Evolutionary conservation across 768 basidiomycete species (phyloP).

Genomic region (Mycena vitilis): DNA sequence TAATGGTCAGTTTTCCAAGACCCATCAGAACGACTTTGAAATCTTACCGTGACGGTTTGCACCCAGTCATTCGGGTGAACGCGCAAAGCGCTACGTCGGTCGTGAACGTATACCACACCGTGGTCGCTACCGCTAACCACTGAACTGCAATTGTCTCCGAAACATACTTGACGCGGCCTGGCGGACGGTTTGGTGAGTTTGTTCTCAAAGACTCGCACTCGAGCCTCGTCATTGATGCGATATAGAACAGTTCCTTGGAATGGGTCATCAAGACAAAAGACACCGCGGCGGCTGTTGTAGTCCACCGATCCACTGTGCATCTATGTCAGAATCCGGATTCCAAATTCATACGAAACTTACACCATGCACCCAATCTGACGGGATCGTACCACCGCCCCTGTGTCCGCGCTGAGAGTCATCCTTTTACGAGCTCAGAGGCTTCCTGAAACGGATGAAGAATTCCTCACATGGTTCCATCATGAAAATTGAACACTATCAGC

Average conservation of each 20-base stretch:
- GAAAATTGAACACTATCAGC: too few relatives aligned
- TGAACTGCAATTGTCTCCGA: constrained; percentile 18
- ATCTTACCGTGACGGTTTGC: constrained; percentile 21
- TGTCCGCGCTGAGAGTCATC: neutral
- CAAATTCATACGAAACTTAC: constrained; percentile 16
- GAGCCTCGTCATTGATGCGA: neutral
- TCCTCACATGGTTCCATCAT: too few relatives aligned
- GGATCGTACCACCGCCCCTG: neutral
- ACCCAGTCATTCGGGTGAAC: constrained; percentile 16
- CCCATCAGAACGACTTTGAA: neutral
- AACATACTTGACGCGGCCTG: constrained; percentile 19
- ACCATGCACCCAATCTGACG: constrained; percentile 24
- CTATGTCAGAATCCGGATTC: neutral
- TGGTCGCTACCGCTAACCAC: constrained; percentile 35
- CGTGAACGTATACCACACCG: constrained; percentile 29
- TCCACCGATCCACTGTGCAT: constrained; percentile 28
- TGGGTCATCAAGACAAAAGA: constrained; percentile 29
- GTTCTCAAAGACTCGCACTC: neutral
- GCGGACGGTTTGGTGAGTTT: neutral
- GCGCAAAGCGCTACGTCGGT: constrained; percentile 5
- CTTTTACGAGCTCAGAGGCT: too few relatives aligned
- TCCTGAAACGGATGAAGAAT: too few relatives aligned
- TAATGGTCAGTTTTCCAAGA: neutral
- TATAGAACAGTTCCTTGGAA: constrained; percentile 14
- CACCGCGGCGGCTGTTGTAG: constrained; percentile 24